Percentiles rank a stretch among this genome's conserved stretches.
phyloP scores from a whole-genome alignment of 495 filamentous ascomycete species.

The Aspergillus olivimuriae region DNA sequence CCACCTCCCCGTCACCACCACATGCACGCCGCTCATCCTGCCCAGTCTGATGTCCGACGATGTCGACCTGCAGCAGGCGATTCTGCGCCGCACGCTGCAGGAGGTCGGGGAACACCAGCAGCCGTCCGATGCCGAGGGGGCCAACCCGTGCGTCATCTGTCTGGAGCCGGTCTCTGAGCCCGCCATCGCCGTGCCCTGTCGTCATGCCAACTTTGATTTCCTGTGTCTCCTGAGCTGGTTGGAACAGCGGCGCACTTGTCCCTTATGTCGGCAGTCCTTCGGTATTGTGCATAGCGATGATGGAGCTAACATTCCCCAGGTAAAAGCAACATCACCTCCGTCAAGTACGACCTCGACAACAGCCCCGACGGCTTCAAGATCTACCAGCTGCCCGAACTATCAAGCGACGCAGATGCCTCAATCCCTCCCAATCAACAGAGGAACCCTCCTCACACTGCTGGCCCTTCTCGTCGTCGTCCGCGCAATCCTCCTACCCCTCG shows the following conservation, averaged over 20 bases:
- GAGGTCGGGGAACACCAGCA: constrained; percentile 39
- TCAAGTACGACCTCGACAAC: constrained; percentile 60
- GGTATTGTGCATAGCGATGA: no score
- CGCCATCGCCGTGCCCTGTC: constrained; percentile 66
- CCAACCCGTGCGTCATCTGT: constrained; percentile 54
- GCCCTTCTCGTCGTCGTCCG: constrained; percentile 19
- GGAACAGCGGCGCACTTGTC: constrained; percentile 64
- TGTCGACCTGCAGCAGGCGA: constrained; percentile 36
- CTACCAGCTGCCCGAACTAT: constrained; percentile 39
- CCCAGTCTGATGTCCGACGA: constrained; percentile 29
- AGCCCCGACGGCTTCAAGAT: constrained; percentile 47
- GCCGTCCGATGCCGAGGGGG: constrained; percentile 15
- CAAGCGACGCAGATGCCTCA: no score
- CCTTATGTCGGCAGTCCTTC: constrained; percentile 55
- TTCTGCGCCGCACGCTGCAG: constrained; percentile 37
- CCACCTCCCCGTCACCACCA: no score
- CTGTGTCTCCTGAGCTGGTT: constrained; percentile 80
- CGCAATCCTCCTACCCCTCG: constrained; percentile 16
- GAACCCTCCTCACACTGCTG: constrained; percentile 3
- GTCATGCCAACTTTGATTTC: constrained; percentile 77
- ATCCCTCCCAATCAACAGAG: not conserved
- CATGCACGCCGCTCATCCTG: no score
- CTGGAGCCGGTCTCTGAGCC: constrained; percentile 67
- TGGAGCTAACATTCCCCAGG: constrained; percentile 24
- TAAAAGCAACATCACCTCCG: constrained; percentile 59